Conservation (phyloP, 805 yeast species). For the Sungouiella blattae region DNA sequence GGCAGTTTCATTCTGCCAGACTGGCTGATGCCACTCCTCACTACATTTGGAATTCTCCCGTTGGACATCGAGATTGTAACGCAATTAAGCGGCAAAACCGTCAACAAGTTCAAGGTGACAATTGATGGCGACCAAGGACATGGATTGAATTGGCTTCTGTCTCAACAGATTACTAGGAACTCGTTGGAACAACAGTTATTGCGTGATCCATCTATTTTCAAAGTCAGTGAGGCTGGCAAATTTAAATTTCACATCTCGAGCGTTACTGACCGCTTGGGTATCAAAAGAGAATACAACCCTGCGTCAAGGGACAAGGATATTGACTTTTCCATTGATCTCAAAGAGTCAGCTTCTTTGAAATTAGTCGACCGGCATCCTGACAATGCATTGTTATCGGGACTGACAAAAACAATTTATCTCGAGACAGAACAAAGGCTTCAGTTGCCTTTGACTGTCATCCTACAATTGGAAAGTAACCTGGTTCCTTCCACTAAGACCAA, state of each 20-base stretch:
- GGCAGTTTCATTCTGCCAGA: constrained; percentile 38
- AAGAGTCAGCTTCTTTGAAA: constrained; percentile 22
- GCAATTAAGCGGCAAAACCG: constrained; percentile 22
- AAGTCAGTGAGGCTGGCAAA: constrained; percentile 16
- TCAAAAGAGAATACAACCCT: constrained; percentile 31
- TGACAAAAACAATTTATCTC: constrained; percentile 28
- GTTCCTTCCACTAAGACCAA: constrained; percentile 16
- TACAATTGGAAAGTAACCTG: constrained; percentile 28
- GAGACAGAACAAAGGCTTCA: constrained; percentile 5
- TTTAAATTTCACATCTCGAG: constrained; percentile 34
- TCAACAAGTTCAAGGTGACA: constrained; percentile 22
- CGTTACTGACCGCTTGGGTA: constrained; percentile 33
- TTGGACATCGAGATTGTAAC: constrained; percentile 24
- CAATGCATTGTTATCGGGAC: constrained; percentile 23
- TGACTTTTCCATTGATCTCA: constrained; percentile 25
- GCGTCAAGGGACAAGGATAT: constrained; percentile 35
- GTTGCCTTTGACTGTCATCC: constrained; percentile 33
- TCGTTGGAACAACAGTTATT: constrained; percentile 33
- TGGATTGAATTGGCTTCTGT: constrained; percentile 30
- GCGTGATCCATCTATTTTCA: constrained; percentile 22
- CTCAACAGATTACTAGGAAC: constrained; percentile 26
- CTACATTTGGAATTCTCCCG: constrained; percentile 77
- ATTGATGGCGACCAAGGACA: constrained; percentile 12
- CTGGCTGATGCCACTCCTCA: constrained; percentile 43
- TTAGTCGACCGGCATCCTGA: constrained; percentile 19